These are phyloP conservation scores for Nakaseomyces nivariensis DNA, from an alignment of 1,139 yeast species.

Conservation along the genomic window DNA sequence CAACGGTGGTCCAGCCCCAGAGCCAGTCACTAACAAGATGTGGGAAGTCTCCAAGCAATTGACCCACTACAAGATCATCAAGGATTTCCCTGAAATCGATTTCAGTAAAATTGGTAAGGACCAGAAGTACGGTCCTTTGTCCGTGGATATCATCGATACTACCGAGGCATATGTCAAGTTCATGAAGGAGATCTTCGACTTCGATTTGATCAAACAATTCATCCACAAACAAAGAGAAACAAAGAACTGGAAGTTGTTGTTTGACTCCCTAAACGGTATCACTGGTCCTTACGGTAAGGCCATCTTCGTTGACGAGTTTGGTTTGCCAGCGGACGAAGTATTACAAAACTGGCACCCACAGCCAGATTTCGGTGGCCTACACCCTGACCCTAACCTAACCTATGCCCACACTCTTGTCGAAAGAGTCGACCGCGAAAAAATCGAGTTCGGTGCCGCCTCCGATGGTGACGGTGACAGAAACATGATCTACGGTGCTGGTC, in stretches of 20 bases:
- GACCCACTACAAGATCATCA: conserved; percentile 46
- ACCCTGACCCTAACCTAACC: conserved; percentile 96
- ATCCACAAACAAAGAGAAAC: conserved; percentile 39
- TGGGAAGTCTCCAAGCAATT: conserved; percentile 58
- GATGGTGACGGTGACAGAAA: conserved; percentile 99
- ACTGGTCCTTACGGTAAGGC: conserved; percentile 94
- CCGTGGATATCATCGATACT: conserved; percentile 74
- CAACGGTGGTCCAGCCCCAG: conserved; percentile 99
- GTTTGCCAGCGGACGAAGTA: conserved; percentile 49
- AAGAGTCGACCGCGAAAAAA: conserved; percentile 65
- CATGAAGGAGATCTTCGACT: conserved; percentile 83
- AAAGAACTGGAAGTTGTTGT: conserved; percentile 59
- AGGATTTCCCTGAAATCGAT: conserved; percentile 51
- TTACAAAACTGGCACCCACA: conserved; percentile 72
- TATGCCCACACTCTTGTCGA: conserved; percentile 85
- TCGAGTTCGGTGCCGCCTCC: conserved; percentile 95
- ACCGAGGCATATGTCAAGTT: conserved; percentile 67
- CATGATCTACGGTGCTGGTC: conserved; percentile 92
- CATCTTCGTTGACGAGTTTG: conserved; percentile 76
- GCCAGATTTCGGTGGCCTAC: conserved; percentile 94
- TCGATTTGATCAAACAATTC: conserved; percentile 67
- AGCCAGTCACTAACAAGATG: conserved; percentile 79
- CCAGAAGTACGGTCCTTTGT: conserved; percentile 40
- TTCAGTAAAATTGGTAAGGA: conserved; percentile 45
- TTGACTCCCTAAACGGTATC: conserved; percentile 90